Evolutionary conservation across 371 early-diverging fungal genomes (phyloP), one percentile per base, ranked within the genome.

Genomic region (Apophysomyces variabilis): DNA sequence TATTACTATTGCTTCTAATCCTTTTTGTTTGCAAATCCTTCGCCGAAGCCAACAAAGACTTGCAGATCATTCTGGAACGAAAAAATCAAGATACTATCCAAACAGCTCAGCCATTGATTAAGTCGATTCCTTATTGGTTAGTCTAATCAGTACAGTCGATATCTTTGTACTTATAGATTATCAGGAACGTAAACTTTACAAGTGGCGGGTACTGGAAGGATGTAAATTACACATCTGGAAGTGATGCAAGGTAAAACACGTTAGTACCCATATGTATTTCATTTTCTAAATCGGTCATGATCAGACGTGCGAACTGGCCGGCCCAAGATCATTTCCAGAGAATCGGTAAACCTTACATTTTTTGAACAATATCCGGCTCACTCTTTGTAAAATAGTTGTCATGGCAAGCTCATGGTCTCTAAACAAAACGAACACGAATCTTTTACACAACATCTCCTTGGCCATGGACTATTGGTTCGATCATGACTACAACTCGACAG

Each of bases 271-370:
- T 26, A 26, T 26, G 21, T 35, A 50, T n/a, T 21, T 21, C 8
- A 5, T 3, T 50, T 50, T n/a, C 21, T 26, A 5, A 18, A 21
- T 45, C 16, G 5, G n/a, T 18, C 21, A 44, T 44, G 13, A 16
- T 61, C 54, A 75, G 77, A 67, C 41, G 39, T 41, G 68, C 77
- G 5, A 70, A 69, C 38, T 77, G 77, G 77, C 75, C 77, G 2
- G 72, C 72, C 35, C 47, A 39, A 21, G 26, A 43, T 37, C 77
- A 77, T 43, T 70, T 74, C 38, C 59, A n/a, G 5, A 62, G 74
- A 44, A 66, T 70, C 46, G 61, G 76, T 76, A 73, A 66, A 39
- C 38, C 21, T 50, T 47, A n/a, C 21, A 3, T 50, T 18, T 50
- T 11, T 3, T 21, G 4, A 50, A 18, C 9, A 5, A 5, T 16